Evolutionary conservation across 805 yeast genomes (phyloP), one percentile per base, ranked within the genome.

Genomic region (Yarrowia divulgata): DNA sequence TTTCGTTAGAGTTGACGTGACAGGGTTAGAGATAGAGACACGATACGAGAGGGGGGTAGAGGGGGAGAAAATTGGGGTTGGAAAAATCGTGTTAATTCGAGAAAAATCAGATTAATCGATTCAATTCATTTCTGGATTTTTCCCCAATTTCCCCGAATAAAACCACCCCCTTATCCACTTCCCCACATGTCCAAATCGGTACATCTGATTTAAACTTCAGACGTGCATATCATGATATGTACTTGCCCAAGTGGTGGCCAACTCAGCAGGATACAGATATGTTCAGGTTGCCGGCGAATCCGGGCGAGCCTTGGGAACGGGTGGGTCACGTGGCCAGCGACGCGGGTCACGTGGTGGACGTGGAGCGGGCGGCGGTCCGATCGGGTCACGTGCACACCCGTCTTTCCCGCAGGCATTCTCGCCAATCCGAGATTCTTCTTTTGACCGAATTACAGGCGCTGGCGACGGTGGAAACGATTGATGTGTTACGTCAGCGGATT

Each of bases 201-300:
- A 10, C 42, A 14, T 16, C 9, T 5, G n/a, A 6, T 34, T 9
- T 52, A 52, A 52, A 7, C 9, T 52, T 37, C 18, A 16, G 1
- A 7, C 12, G 43, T 52, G 58, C 58, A 52, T 52, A 37, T 10
- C 12, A 19, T n/a, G 23, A 18, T 34, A 35, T 50, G 7, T 34
- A 10, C 7, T 18, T 16, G 34, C 4, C n/a, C 0, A 12, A 35
- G 35, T 8, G 34, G 52, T 12, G 50, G n/a, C 39, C 54, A 29
- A 49, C 54, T 49, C 54, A 49, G 54, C 54, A 48, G 37, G 55
- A 50, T 34, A 8, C 48, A 35, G 14, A 32, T 29, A 63, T 63
- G 57, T 63, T 63, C 68, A 37, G 55, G 68, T 12, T 63, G 16
- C 68, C 57, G n/a, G 46, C 19, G 29, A 37, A 60, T 34, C 66